Percentiles rank a stretch among this genome's conserved stretches.
Evolutionary conservation across 2,329 filamentous ascomycete genomes (phyloP).

Genomic region (Fusarium ramigenum): DNA sequence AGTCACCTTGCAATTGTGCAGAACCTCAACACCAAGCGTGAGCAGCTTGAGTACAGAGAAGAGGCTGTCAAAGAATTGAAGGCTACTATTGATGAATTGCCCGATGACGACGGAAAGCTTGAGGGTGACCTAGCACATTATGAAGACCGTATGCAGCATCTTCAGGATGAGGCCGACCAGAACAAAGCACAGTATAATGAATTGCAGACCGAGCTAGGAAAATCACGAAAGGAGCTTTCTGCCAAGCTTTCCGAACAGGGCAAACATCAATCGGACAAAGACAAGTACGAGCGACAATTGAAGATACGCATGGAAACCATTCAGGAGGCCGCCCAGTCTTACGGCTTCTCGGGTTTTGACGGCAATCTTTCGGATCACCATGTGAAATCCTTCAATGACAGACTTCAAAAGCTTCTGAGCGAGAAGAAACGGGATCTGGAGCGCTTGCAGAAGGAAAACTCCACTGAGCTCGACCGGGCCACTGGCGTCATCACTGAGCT

Average conservation of each 20-base stretch:
- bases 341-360: constrained; percentile 87
- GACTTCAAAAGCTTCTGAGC: constrained; percentile 75
- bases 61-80: constrained; percentile 76
- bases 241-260: constrained; percentile 73
- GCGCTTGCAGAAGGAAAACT: constrained; percentile 75
- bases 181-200: constrained; percentile 72
- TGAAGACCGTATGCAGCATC: constrained; percentile 75
- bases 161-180: constrained; percentile 69
- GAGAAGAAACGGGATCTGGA: constrained; percentile 86
- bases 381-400: constrained; percentile 79
- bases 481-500: constrained; percentile 77
- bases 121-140: constrained; percentile 79
- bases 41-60: constrained; percentile 76
- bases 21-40: constrained; percentile 78
- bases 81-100: constrained; percentile 77
- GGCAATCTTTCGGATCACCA: constrained; percentile 77
- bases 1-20: constrained; percentile 79
- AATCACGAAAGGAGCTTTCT: constrained; percentile 58
- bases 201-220: constrained; percentile 62
- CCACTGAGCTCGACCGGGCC: constrained; percentile 78
- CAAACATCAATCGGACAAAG: constrained; percentile 84
- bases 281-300: constrained; percentile 84
- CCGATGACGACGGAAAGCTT: constrained; percentile 81
- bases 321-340: constrained; percentile 77
- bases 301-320: constrained; percentile 76